Evolutionary conservation across 129 eudicot genomes (phyloP), one percentile per base, ranked within the genome.

Genomic region (Dittrichia graveolens): DNA sequence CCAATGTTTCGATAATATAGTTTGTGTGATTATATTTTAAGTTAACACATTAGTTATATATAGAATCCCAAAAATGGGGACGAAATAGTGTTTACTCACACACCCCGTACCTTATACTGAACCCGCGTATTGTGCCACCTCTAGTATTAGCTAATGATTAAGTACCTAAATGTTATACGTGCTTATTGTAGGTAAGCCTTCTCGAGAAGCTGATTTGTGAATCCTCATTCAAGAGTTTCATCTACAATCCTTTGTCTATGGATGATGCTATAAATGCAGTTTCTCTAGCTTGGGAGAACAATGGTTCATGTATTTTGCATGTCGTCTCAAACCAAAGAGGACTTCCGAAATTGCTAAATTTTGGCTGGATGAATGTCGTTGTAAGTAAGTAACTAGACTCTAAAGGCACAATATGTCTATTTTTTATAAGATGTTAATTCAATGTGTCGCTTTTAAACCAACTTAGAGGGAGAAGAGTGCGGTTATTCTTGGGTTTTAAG

Each of bases 311-410:
- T 77, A 56, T 76, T 77, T 63, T 90, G 70, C 83, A 72, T 58
- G 89, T 90, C 18, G 75, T 85, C 76, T 85, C 89, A 39, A 67
- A 77, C 71, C 3, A 77, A 61, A 64, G 69, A 72, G 90, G 84
- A 35, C 67, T 77, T 67, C 63, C 61, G 24, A 73, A 78, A 40
- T 72, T 63, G 37, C 38, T 42, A 42, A 76, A 53, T 69, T 61
- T 57, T 68, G 87, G 76, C 50, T 81, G 89, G 89, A 52, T 78
- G 65, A 78, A 80, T 47, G 76, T 87, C 16, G 62, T 83, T 65
- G 81, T 92, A 62, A 75, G 96, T 87, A 72, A 86, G 97, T 81
- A 65, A 77, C 56, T 57, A 54, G 8, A 48, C 61, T 24, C 11
- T 41, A 6, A 7, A 54, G 53, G 35, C n/a, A 4, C 50, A 52